Evolutionary conservation across 2,329 filamentous ascomycete genomes (phyloP), one percentile per base, ranked within the genome.

Genomic region (Fusarium mangiferae): DNA sequence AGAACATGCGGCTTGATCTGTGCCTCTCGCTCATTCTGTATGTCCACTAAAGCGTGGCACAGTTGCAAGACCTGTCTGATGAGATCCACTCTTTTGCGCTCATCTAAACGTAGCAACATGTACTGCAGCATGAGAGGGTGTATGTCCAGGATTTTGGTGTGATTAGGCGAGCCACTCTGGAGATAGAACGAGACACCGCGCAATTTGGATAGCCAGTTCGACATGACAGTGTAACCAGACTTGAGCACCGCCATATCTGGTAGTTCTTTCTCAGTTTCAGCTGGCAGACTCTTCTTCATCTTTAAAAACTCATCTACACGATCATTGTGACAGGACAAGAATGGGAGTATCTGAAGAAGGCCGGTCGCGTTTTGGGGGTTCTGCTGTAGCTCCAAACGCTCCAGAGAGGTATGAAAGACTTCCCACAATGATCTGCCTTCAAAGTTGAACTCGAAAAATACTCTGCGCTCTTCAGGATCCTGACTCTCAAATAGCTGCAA

Each of bases 131-230:
- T 24, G 3, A 51, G 33, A 6, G 48, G 48, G 8, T 51, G 48
- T 3, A 51, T 26, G 17, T 36, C 7, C 4, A 51, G 30, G 15
- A 17, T 1, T 11, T 51, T 51, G 7, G n/a, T 1, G 4, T 1
- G 2, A 13, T 4, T 26, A 3, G 12, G 24, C 1, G 48, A 26
- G 17, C 13, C 33, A 12, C 7, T 20, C 11, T 5, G 6, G 15
- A 51, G 1, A 36, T 26, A 51, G 1, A 52, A 52, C 6, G 48
- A 52, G 0, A 52, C 48, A 4, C 33, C 22, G 2, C 48, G 48
- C 3, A 52, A 11, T 15, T 52, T 36, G 0, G 5, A 52, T 1
- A 52, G n/a, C 48, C n/a, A 26, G 5, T 1, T 36, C 0, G 33
- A 36, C 4, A 52, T 11, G 8, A 26, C 17, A 3, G 11, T 6